Evolutionary conservation across 805 yeast species (phyloP).

Genomic region (Wickerhamomyces canadensis): DNA sequence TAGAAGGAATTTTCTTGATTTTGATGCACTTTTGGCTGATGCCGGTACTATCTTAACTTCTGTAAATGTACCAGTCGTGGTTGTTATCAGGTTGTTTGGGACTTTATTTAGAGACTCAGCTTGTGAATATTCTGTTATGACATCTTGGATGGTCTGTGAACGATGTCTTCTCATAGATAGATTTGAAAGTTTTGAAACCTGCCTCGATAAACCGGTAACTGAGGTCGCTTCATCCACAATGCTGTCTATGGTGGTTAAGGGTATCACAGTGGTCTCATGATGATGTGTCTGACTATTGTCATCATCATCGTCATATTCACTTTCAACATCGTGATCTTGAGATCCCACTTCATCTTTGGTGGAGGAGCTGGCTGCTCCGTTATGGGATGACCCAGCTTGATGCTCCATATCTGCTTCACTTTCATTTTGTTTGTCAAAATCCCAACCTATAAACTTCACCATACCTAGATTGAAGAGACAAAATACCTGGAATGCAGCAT

Average conservation of each 20-base stretch:
- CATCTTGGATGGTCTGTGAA: slow-evolving; percentile 37
- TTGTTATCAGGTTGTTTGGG: slow-evolving; percentile 5
- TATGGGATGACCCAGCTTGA: not conserved
- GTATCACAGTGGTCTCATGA: too few relatives aligned
- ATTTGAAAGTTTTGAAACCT: not conserved
- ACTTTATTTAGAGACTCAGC: slow-evolving; percentile 16
- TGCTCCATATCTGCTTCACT: slow-evolving; percentile 4
- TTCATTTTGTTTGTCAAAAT: slow-evolving; percentile 39
- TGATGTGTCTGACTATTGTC: not conserved
- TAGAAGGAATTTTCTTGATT: slow-evolving; percentile 9
- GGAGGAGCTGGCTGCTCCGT: not conserved
- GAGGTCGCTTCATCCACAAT: too few relatives aligned
- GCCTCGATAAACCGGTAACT: not conserved
- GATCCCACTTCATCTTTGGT: too few relatives aligned
- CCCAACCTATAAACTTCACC: slow-evolving; percentile 58
- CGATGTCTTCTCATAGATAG: slow-evolving; percentile 17
- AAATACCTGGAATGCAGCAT: slow-evolving; percentile 41
- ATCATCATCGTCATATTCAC: not conserved
- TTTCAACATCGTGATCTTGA: too few relatives aligned
- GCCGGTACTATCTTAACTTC: slow-evolving; percentile 13
- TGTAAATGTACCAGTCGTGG: slow-evolving; percentile 17
- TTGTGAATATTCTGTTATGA: slow-evolving; percentile 41
- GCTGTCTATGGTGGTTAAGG: too few relatives aligned
- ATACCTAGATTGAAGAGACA: slow-evolving; percentile 68
- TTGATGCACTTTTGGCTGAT: not conserved